Evolutionary conservation across 805 yeast species (phyloP), one percentile per base, ranked within the genome.

Genomic region (Candida ascalaphidarum): DNA sequence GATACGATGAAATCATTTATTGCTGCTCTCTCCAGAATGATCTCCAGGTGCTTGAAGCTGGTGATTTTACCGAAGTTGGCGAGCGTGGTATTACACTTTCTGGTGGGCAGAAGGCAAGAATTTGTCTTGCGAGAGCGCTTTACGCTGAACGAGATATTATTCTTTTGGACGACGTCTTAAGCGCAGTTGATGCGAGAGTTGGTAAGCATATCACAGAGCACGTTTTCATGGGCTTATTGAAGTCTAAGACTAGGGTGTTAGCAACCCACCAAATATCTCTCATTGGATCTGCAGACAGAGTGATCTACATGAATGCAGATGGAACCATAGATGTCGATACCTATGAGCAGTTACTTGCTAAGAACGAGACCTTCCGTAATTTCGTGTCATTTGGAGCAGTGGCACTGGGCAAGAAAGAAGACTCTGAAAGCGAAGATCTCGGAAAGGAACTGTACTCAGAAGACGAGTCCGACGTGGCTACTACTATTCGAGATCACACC

Each of bases 111-210:
- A 55, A 55, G 32, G 61, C 62, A 2, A 38, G 61, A 34, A 46
- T 55, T 31, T 52, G 51, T 33, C 46, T 56, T 21, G 62, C 62
- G 3, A 40, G 62, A 32, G 51, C 62, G 6, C 58, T 56, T n/a
- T 55, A 55, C 36, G 46, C 51, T 10, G 35, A 49, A 30, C 36
- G 33, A 19, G 59, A 55, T 26, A 52, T 53, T 17, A 40, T 53
- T 14, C 38, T 56, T 11, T 30, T 53, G 35, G 60, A 54, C 37
- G 62, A 55, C 38, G 62, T 55, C 11, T 46, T 55, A 27, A 46
- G 55, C 28, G 62, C 62, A 5, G 62, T 56, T 22, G 62, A 56
- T 43, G 60, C 62, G 3, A 44, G 54, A 37, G 61, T 56, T 14
- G 62, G 61, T 26, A 52, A 48, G 28, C 60, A 55, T 32, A 55